phyloP scores from a whole-genome alignment of 1,284 basidiomycete genomes.

The Rhodotorula sp. region DNA sequence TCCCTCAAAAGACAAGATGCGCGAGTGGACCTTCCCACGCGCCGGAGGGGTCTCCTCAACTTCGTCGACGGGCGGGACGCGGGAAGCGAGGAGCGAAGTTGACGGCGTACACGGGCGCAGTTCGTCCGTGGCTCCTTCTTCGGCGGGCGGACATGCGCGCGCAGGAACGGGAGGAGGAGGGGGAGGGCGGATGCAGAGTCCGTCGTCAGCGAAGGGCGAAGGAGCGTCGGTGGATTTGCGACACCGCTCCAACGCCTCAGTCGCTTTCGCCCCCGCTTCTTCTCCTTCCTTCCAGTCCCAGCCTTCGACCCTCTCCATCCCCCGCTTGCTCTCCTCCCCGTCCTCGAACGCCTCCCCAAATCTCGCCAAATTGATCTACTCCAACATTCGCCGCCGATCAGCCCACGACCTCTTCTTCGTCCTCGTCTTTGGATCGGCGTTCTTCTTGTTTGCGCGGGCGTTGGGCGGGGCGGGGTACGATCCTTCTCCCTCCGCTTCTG shows the following conservation, averaged over 20 bases:
- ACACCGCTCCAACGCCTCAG: slow-evolving; percentile 12
- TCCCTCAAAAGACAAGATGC: slow-evolving; percentile 24
- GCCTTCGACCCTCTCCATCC: background rate
- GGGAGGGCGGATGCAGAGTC: background rate
- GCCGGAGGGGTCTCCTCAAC: background rate
- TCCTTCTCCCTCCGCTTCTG: background rate
- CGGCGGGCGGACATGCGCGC: background rate
- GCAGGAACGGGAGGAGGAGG: too few species aligned
- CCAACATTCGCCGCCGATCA: background rate
- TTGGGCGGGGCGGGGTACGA: slow-evolving; percentile 18
- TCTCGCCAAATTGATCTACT: background rate
- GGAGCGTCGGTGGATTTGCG: background rate
- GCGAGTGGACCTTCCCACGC: slow-evolving; percentile 28
- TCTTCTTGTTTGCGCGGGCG: slow-evolving; percentile 16
- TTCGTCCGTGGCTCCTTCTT: slow-evolving; percentile 1
- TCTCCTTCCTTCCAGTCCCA: background rate
- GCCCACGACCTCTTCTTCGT: slow-evolving; percentile 20
- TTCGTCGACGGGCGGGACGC: background rate
- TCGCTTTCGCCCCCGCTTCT: slow-evolving; percentile 6
- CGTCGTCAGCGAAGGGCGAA: background rate
- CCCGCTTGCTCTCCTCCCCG: background rate
- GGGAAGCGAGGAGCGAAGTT: background rate
- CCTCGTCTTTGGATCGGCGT: slow-evolving; percentile 21
- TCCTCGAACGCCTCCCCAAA: background rate
- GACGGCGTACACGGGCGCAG: background rate